phyloP scores from a whole-genome alignment of 345 rosid species.

The Brassica juncea region DNA sequence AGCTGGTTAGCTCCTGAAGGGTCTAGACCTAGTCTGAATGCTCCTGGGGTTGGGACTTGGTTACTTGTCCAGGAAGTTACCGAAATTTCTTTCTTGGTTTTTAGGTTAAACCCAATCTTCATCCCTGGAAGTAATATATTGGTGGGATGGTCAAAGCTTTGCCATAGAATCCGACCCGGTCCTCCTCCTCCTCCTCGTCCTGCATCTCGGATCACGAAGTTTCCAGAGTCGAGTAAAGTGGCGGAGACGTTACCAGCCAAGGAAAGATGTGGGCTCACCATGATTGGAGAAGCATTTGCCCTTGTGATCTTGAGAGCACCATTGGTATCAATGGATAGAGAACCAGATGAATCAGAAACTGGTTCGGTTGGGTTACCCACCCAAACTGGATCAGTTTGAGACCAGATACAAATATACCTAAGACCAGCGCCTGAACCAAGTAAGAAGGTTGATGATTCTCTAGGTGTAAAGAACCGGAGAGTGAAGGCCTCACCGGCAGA shows the following conservation, averaged over 20 bases:
- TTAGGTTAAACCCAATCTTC: conserved; percentile 61
- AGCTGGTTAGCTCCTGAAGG: conserved; percentile 47
- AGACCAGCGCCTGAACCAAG: conserved; percentile 42
- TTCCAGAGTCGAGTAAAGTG: conserved; percentile 54
- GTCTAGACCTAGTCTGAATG: conserved; percentile 61
- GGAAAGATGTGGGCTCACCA: conserved; percentile 34
- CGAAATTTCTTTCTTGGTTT: conserved; percentile 49
- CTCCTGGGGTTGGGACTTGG: conserved; percentile 53
- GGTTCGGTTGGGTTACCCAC: conserved; percentile 54
- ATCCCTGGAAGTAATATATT: conserved; percentile 60
- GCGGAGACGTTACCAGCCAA: conserved; percentile 37
- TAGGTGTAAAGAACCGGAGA: conserved; percentile 65
- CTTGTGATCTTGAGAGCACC: conserved; percentile 52
- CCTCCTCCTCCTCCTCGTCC: conserved; percentile 50
- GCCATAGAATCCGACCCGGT: conserved; percentile 53
- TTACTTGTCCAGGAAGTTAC: conserved; percentile 55
- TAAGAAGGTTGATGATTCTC: conserved; percentile 14
- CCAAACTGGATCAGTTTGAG: conserved; percentile 50
- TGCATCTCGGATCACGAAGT: conserved; percentile 47
- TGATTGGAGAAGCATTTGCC: conserved; percentile 34
- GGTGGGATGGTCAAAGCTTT: conserved; percentile 66
- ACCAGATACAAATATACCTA: conserved; percentile 60
- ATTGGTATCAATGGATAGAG: conserved; percentile 45
- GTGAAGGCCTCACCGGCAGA: conserved; percentile 47
- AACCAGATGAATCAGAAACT: conserved; percentile 57